Percentiles rank a stretch among this genome's conserved stretches.
phyloP scores from a whole-genome alignment of 1,284 basidiomycete genomes.

The Austroboletus niveus region DNA sequence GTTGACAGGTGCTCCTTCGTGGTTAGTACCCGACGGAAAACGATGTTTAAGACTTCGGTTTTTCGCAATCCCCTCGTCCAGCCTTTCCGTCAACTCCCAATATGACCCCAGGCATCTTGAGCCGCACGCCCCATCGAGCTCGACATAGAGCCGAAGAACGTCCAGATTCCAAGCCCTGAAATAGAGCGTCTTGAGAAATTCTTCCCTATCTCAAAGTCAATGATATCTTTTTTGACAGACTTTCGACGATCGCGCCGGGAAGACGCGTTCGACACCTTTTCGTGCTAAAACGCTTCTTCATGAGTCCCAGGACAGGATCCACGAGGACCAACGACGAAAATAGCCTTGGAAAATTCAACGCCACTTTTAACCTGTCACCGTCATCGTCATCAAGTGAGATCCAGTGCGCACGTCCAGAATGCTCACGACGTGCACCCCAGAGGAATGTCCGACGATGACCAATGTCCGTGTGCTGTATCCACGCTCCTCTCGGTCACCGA shows the following conservation, averaged over 20 bases:
- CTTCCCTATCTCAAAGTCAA: constrained; percentile 43
- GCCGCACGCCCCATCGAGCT: constrained; percentile 39
- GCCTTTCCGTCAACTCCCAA: constrained; percentile 44
- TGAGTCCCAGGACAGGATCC: constrained; percentile 60
- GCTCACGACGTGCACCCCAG: constrained; percentile 72
- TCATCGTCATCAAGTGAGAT: background rate
- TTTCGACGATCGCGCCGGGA: constrained; percentile 57
- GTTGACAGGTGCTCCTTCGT: constrained; percentile 44
- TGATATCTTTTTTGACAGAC: background rate
- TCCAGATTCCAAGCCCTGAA: constrained; percentile 73
- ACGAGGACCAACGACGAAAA: constrained; percentile 76
- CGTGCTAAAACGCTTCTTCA: constrained; percentile 9
- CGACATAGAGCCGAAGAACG: constrained; percentile 66
- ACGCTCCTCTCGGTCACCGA: constrained; percentile 40
- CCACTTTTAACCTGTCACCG: constrained; percentile 51
- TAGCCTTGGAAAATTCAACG: constrained; percentile 60
- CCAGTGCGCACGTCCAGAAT: background rate
- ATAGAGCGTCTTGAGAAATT: constrained; percentile 61
- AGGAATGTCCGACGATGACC: constrained; percentile 78
- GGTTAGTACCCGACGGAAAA: constrained; percentile 5
- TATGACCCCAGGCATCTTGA: constrained; percentile 55
- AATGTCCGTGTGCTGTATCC: constrained; percentile 52
- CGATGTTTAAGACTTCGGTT: constrained; percentile 25
- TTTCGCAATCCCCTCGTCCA: constrained; percentile 51
- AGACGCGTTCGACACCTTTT: constrained; percentile 49